Conservation (phyloP, 805 yeast species). For the Lipomyces kockii region DNA sequence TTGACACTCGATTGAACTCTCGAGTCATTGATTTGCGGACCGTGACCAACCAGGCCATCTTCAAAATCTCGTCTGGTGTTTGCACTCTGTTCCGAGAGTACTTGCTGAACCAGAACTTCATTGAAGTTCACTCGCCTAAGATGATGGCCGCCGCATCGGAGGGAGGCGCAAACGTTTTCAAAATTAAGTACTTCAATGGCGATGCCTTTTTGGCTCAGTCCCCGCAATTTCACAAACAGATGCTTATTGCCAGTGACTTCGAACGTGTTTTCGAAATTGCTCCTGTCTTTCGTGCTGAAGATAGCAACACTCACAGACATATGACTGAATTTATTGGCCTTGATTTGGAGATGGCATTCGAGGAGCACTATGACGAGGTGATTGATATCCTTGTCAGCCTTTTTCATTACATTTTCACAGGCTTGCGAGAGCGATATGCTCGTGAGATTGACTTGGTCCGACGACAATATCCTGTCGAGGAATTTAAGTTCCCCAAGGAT, state of each 20-base stretch:
- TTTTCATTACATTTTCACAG: constrained; percentile 85
- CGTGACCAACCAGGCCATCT: constrained; percentile 95
- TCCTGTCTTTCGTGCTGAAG: constrained; percentile 98
- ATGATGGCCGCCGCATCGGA: constrained; percentile 94
- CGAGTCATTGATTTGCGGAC: constrained; percentile 97
- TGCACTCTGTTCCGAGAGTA: constrained; percentile 88
- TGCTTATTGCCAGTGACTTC: constrained; percentile 96
- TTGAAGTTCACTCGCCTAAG: constrained; percentile 96
- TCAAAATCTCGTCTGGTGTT: constrained; percentile 90
- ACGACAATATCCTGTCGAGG: constrained; percentile 96
- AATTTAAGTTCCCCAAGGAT: constrained; percentile 88
- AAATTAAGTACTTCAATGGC: constrained; percentile 88
- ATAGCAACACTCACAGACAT: constrained; percentile 98
- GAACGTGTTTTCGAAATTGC: constrained; percentile 96
- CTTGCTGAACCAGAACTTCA: constrained; percentile 66
- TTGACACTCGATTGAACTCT: constrained; percentile 93
- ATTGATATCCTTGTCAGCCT: constrained; percentile 65
- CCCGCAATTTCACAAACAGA: constrained; percentile 97
- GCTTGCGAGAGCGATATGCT: constrained; percentile 77
- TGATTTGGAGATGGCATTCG: constrained; percentile 97
- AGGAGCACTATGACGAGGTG: constrained; percentile 96
- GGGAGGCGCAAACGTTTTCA: constrained; percentile 97
- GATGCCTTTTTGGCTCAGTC: constrained; percentile 96
- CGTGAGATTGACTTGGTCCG: constrained; percentile 88
- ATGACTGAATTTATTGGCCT: constrained; percentile 98